Conservation (phyloP, 768 basidiomycete species). For the Tephrocybe sp. region DNA sequence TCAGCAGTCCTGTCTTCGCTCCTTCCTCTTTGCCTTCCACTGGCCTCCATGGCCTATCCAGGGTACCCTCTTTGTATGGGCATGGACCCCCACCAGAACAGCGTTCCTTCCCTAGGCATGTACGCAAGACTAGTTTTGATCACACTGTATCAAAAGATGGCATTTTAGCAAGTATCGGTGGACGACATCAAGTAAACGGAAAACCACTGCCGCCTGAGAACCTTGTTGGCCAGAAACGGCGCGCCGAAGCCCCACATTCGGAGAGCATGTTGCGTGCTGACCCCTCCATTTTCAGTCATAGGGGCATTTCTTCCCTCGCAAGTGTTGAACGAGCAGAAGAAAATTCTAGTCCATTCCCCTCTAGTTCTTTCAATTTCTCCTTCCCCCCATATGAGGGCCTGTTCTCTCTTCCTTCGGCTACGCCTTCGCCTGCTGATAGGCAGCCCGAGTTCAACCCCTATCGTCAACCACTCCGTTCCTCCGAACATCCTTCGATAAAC, state of each 20-base stretch:
- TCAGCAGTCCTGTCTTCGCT: constrained; percentile 49
- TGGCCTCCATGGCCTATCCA: constrained; percentile 58
- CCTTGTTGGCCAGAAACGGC: constrained; percentile 70
- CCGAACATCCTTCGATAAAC: constrained; percentile 21
- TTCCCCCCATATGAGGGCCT: constrained; percentile 64
- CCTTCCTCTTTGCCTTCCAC: constrained; percentile 75
- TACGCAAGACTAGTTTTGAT: constrained; percentile 93
- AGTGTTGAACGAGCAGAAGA: constrained; percentile 33
- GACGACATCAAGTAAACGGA: constrained; percentile 80
- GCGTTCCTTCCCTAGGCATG: constrained; percentile 75
- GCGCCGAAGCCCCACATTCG: constrained; percentile 76
- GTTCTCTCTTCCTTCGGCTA: constrained; percentile 46
- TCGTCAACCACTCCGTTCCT: constrained; percentile 12
- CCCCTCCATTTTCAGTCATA: constrained; percentile 53
- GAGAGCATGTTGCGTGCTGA: constrained; percentile 81
- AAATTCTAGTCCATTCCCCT: constrained; percentile 55
- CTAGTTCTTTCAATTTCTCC: constrained; percentile 69
- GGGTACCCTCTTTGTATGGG: constrained; percentile 38
- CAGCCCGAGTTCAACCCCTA: constrained; percentile 15
- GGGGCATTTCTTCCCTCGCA: constrained; percentile 12
- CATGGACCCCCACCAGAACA: constrained; percentile 30
- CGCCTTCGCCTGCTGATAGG: constrained; percentile 23
- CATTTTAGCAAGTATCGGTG: constrained; percentile 53
- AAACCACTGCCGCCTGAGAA: constrained; percentile 66
- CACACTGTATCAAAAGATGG: constrained; percentile 79